These are phyloP conservation scores for Zalaria obscura DNA, from an alignment of 2,329 filamentous ascomycete genomes.

Conservation along the genomic window DNA sequence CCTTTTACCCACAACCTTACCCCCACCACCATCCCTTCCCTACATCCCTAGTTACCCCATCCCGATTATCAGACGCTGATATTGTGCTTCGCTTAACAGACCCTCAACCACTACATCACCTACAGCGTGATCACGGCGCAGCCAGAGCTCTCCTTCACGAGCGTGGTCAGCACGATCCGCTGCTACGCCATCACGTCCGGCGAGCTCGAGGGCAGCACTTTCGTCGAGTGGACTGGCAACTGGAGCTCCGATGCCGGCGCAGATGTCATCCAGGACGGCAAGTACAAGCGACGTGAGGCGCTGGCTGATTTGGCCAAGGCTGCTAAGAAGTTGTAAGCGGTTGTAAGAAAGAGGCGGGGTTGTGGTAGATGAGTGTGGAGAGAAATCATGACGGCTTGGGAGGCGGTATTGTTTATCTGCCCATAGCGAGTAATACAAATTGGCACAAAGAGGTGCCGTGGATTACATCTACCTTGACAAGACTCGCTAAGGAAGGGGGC, in stretches of 20 bases:
- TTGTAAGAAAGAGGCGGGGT: neutral
- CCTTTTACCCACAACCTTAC: no score
- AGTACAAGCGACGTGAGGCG: conserved; percentile 62
- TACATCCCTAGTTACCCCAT: no score
- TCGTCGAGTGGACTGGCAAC: conserved; percentile 54
- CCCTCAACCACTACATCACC: conserved; percentile 61
- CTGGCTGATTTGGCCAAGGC: conserved; percentile 47
- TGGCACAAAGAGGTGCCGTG: no score
- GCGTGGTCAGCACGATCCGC: conserved; percentile 52
- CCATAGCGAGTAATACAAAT: no score
- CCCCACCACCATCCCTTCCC: no score
- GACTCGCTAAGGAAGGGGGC: no score
- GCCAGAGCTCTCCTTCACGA: conserved; percentile 52
- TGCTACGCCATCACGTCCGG: conserved; percentile 53
- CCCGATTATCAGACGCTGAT: no score
- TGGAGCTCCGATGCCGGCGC: conserved; percentile 59
- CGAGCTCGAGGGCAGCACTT: conserved; percentile 48
- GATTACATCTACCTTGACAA: no score
- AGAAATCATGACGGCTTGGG: no score
- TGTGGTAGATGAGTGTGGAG: no score
- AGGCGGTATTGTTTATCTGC: no score
- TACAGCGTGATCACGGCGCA: conserved; percentile 56
- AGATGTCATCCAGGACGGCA: conserved; percentile 62
- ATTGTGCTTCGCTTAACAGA: conserved; percentile 22
- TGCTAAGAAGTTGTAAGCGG: conserved; percentile 15